Evolutionary conservation across 495 filamentous ascomycete species (phyloP).

Genomic region (Aspergillus bertholletiae): DNA sequence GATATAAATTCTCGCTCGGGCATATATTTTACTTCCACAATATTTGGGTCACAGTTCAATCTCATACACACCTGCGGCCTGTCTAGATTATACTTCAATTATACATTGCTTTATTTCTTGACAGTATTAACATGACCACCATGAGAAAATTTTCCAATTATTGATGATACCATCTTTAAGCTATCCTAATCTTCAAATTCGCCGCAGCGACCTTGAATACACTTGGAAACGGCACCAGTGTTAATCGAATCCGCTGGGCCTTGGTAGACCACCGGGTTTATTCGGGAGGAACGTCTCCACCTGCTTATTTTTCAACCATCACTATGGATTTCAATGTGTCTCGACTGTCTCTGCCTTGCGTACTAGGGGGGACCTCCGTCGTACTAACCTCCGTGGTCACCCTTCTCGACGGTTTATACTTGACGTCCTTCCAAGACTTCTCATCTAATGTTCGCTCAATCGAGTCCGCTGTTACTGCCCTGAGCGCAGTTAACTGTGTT

Average conservation of each 20-base stretch:
- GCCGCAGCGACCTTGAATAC: background rate
- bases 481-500: conserved; percentile 28
- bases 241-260: background rate
- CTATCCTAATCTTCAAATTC: background rate
- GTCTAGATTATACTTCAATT: too few species aligned
- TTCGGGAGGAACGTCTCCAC: too few species aligned
- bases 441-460: conserved; percentile 13
- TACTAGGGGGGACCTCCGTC: conserved; percentile 24
- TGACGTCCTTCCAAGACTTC: conserved; percentile 19
- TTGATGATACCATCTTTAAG: background rate
- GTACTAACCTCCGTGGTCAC: conserved; percentile 26
- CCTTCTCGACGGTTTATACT: conserved; percentile 34
- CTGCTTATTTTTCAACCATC: background rate
- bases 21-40: background rate
- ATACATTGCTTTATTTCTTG: background rate
- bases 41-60: background rate
- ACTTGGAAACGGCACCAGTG: background rate
- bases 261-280: background rate
- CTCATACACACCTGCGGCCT: background rate
- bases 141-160: background rate
- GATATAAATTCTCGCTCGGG: background rate
- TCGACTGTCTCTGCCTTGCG: conserved; percentile 18
- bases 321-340: conserved; percentile 14
- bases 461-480: conserved; percentile 23
- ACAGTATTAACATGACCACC: background rate